These are phyloP conservation scores for Nematocida sp. DNA, from an alignment of 371 early-diverging fungal genomes.

Conservation along the genomic window DNA sequence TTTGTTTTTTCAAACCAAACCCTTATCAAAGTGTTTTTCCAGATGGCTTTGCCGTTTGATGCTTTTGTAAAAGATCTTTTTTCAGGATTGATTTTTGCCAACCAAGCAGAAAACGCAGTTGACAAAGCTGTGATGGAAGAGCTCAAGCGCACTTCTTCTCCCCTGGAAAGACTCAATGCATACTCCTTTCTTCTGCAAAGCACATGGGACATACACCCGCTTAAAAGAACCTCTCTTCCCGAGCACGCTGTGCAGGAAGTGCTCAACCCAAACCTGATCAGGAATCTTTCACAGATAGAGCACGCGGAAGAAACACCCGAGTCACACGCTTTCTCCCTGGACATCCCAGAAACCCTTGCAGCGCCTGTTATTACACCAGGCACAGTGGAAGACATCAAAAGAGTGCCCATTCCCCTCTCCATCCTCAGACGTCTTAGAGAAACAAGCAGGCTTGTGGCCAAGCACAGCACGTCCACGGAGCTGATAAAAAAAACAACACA, in stretches of 20 bases:
- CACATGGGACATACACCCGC: neutral
- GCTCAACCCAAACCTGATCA: slow-evolving; percentile 4
- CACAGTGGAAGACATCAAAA: neutral
- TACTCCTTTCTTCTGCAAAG: slow-evolving; percentile 8
- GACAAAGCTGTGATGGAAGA: slow-evolving; percentile 8
- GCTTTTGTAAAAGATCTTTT: slow-evolving; percentile 29
- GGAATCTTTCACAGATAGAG: neutral
- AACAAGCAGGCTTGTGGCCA: slow-evolving; percentile 37
- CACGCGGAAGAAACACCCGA: neutral
- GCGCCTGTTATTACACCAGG: neutral
- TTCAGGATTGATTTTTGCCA: slow-evolving; percentile 7
- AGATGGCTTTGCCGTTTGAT: slow-evolving; percentile 17
- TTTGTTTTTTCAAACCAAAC: slow-evolving; percentile 31
- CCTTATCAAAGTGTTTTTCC: slow-evolving; percentile 10
- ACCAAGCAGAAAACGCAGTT: slow-evolving; percentile 31
- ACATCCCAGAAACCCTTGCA: neutral
- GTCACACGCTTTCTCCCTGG: neutral
- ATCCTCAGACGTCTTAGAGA: slow-evolving; percentile 28
- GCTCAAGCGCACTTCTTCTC: neutral
- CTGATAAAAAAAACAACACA: neutral
- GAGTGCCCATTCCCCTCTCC: slow-evolving; percentile 3
- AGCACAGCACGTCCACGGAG: slow-evolving; percentile 1
- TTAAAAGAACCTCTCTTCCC: neutral
- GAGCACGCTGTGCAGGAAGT: neutral
- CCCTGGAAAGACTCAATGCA: slow-evolving; percentile 36